Conservation (phyloP, 306 rosid genomes). For the Mimosa bimucronata region DNA sequence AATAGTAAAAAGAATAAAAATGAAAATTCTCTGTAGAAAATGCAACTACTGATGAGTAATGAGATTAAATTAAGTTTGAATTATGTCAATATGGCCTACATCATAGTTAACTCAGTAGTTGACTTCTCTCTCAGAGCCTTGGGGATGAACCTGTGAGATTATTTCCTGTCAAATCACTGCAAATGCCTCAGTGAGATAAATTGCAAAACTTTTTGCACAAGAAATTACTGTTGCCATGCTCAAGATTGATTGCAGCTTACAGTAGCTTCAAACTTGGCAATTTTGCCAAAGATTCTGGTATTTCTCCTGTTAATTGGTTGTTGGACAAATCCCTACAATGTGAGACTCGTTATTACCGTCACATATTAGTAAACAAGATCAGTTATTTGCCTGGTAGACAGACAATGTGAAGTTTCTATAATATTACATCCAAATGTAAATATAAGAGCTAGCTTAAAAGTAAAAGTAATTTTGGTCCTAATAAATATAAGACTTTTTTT, state of each 20-base stretch:
- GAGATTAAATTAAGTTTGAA: not conserved
- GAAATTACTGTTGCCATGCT: not conserved
- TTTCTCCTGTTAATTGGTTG: conserved; percentile 29
- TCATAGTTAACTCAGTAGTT: conserved; percentile 10
- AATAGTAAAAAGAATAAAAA: no score
- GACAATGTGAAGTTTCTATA: not conserved
- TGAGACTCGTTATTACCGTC: not conserved
- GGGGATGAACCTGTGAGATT: conserved; percentile 13
- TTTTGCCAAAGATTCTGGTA: conserved; percentile 19
- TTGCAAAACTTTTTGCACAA: not conserved
- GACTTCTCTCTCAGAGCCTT: not conserved
- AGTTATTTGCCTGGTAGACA: not conserved
- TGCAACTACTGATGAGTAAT: not conserved
- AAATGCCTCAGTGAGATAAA: not conserved
- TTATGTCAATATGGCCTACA: not conserved
- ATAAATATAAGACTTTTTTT: no score
- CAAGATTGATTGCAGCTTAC: conserved; percentile 16
- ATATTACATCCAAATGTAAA: not conserved
- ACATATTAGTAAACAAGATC: not conserved
- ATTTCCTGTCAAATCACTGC: conserved; percentile 16
- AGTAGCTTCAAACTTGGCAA: conserved; percentile 5
- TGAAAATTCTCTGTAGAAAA: not conserved
- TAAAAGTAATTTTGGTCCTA: no score
- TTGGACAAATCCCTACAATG: conserved; percentile 33
- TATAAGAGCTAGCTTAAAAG: no score